Evolutionary conservation across 163 green algal genomes (phyloP), one percentile per base, ranked within the genome.

Genomic region (Coccomyxa subellipsoidea): DNA sequence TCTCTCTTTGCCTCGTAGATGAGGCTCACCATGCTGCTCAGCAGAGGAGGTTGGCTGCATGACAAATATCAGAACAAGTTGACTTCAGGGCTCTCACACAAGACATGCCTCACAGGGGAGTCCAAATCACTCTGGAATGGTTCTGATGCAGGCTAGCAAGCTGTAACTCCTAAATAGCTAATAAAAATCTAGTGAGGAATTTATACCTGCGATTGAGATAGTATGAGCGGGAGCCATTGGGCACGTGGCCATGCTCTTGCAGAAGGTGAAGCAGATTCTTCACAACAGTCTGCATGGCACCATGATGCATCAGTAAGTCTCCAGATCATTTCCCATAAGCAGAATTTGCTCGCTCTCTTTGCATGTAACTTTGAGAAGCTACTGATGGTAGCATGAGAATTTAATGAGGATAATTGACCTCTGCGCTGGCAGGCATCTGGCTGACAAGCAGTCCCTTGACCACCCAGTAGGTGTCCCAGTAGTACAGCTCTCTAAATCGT

Each of bases 141-240:
- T 12, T 66, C 47, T 29, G 12, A 12, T 12, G 47, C n/a, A n/a
- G n/a, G n/a, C n/a, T n/a, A n/a, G n/a, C n/a, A n/a, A n/a, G n/a
- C n/a, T n/a, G n/a, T n/a, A n/a, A n/a, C n/a, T n/a, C n/a, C n/a
- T n/a, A n/a, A n/a, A n/a, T n/a, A n/a, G n/a, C n/a, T n/a, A n/a
- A n/a, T n/a, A n/a, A n/a, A n/a, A n/a, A n/a, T n/a, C n/a, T n/a
- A n/a, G n/a, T n/a, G n/a, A n/a, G n/a, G n/a, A n/a, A n/a, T n/a
- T n/a, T 38, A 54, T 36, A 90, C 88, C 87, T 93, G 38, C 96
- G 90, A 84, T 98, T 98, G 18, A 96, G 79, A 89, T 98, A 99
- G 90, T 99, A 99, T 8, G 83, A 86, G n/a, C 96, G 87, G 0
- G 90, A 87, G 21, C 96, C 96, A 81, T 99, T 99, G 34, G 96